Conservation (phyloP, 305 asterid species). For the Fraxinus sp. region DNA sequence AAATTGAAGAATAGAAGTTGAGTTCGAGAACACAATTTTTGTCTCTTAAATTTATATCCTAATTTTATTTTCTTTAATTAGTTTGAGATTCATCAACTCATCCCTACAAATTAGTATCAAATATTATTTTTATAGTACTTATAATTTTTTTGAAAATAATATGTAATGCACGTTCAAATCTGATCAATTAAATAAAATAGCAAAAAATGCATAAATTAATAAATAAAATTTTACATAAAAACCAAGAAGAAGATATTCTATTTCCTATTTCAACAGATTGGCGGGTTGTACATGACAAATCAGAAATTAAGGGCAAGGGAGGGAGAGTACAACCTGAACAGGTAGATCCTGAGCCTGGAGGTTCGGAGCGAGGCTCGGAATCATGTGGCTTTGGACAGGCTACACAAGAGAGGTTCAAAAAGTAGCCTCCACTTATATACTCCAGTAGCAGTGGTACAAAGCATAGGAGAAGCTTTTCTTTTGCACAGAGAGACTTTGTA, state of each 20-base stretch:
- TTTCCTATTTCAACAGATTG: background rate
- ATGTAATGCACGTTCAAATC: too few species aligned
- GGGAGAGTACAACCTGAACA: background rate
- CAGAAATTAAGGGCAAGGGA: background rate
- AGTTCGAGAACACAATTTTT: too few species aligned
- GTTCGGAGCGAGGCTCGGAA: slow-evolving; percentile 56
- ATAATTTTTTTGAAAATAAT: too few species aligned
- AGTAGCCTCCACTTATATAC: slow-evolving; percentile 26
- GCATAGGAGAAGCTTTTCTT: slow-evolving; percentile 34
- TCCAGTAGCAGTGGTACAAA: slow-evolving; percentile 37
- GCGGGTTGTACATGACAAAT: background rate
- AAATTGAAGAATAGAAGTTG: too few species aligned
- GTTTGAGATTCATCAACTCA: too few species aligned
- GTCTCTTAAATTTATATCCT: too few species aligned
- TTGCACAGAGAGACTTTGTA: slow-evolving; percentile 19
- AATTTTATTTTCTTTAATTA: too few species aligned
- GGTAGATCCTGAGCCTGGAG: slow-evolving; percentile 45
- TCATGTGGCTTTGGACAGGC: slow-evolving; percentile 28
- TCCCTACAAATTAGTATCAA: too few species aligned
- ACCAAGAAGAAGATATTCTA: background rate
- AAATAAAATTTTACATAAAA: background rate
- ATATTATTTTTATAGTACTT: too few species aligned
- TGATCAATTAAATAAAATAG: background rate
- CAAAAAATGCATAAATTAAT: background rate
- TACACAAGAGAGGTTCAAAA: slow-evolving; percentile 38